Evolutionary conservation across 441 rosid genomes (phyloP), one percentile per base, ranked within the genome.

Genomic region (Sinapis alba): DNA sequence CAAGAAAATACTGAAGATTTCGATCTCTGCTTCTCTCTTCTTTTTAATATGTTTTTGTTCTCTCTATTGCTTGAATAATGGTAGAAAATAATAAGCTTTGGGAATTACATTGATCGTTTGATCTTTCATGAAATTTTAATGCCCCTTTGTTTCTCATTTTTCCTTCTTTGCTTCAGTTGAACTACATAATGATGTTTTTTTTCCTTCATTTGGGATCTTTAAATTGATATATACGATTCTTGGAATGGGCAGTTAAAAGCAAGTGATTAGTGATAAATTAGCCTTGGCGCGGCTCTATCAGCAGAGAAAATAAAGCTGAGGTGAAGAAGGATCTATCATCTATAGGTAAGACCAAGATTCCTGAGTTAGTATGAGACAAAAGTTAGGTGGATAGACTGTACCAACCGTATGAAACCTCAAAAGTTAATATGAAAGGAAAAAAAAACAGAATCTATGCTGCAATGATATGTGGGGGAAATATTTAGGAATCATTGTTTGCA

Each of bases 331-430:
- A n/a, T n/a, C n/a, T n/a, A n/a, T n/a, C n/a, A n/a, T n/a, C n/a
- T n/a, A n/a, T n/a, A n/a, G n/a, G n/a, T n/a, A n/a, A n/a, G n/a
- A n/a, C n/a, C n/a, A n/a, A n/a, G n/a, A n/a, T n/a, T n/a, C n/a
- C n/a, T n/a, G n/a, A n/a, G n/a, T n/a, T n/a, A n/a, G n/a, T n/a
- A n/a, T n/a, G n/a, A n/a, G n/a, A n/a, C n/a, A 79, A 51, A 10
- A 20, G 19, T 53, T 91, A 74, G 92, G 96, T 78, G 85, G 88
- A 78, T 90, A 87, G 72, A 73, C 90, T 54, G 71, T 89, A 65
- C 88, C 86, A 62, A 75, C 66, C 87, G 94, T 85, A 78, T 36
- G 75, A 38, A 30, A 51, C 47, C 65, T 36, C 11, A 62, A 60
- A 67, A 34, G 8, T 12, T 23, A 12, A 15, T 34, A 67, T 20